These are phyloP conservation scores for Botrytis hyacinthi DNA, from an alignment of 2,329 filamentous ascomycete species.

Conservation along the genomic window DNA sequence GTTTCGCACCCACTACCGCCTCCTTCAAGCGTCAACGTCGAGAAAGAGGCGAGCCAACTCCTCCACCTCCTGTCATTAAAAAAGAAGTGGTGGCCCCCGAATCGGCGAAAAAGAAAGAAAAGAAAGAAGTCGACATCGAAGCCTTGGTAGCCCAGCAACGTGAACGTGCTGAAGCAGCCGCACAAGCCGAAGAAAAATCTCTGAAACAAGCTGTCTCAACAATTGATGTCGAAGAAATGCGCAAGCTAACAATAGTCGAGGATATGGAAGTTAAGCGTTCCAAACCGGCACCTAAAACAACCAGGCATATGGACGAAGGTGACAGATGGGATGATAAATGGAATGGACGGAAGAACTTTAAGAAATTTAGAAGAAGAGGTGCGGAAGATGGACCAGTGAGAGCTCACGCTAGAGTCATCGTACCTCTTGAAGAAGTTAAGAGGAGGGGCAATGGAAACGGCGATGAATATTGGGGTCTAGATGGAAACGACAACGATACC, in stretches of 20 bases:
- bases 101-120: slow-evolving; percentile 39
- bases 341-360: slow-evolving; percentile 97
- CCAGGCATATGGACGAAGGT: slow-evolving; percentile 42
- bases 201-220: slow-evolving; percentile 57
- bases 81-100: slow-evolving; percentile 20
- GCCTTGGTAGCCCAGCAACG: slow-evolving; percentile 60
- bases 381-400: slow-evolving; percentile 42
- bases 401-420: slow-evolving; percentile 46
- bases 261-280: slow-evolving; percentile 62
- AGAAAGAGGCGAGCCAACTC: slow-evolving; percentile 37
- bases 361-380: slow-evolving; percentile 70
- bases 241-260: slow-evolving; percentile 72
- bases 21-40: slow-evolving; percentile 69
- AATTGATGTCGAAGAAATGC: slow-evolving; percentile 70
- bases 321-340: slow-evolving; percentile 82
- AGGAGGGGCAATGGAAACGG: slow-evolving; percentile 57
- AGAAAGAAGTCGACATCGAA: slow-evolving; percentile 61
- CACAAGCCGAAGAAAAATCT: slow-evolving; percentile 53
- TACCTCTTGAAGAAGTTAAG: slow-evolving; percentile 60
- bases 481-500: slow-evolving; percentile 41
- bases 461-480: slow-evolving; percentile 54
- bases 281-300: slow-evolving; percentile 34
- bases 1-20: slow-evolving; percentile 71
- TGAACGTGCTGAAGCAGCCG: slow-evolving; percentile 62
- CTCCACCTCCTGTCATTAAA: slow-evolving; percentile 21